These are phyloP conservation scores for Teratosphaeria zuluensis DNA, from an alignment of 2,329 filamentous ascomycete species.

Conservation along the genomic window DNA sequence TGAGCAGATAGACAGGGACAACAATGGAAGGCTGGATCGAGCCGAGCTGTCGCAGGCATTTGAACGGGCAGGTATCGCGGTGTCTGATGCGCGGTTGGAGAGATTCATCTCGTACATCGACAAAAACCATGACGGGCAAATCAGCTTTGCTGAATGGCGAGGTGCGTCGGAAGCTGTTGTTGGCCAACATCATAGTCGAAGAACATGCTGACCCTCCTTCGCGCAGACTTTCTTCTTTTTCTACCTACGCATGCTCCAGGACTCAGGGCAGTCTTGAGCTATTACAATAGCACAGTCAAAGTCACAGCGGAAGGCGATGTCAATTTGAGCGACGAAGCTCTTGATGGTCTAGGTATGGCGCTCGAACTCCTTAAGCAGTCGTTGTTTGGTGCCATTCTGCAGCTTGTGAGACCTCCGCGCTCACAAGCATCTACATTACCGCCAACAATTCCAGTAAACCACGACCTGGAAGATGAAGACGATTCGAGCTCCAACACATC, in stretches of 20 bases:
- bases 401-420: conserved; percentile 23
- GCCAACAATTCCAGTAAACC: not conserved
- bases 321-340: conserved; percentile 76
- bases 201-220: conserved; percentile 2
- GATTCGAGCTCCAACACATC: not conserved
- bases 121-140: conserved; percentile 73
- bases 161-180: conserved; percentile 46
- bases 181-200: not conserved
- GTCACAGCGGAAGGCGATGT: conserved; percentile 92
- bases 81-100: conserved; percentile 67
- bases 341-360: conserved; percentile 88
- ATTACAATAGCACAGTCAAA: conserved; percentile 81
- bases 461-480: not conserved
- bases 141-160: conserved; percentile 87
- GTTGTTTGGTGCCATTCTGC: conserved; percentile 67
- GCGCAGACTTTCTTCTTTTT: conserved; percentile 80
- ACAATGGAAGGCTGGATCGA: conserved; percentile 78
- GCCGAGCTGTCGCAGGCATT: conserved; percentile 75
- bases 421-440: not conserved
- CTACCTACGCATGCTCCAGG: conserved; percentile 61
- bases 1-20: conserved; percentile 72
- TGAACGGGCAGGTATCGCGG: conserved; percentile 63
- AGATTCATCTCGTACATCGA: conserved; percentile 88
- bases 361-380: conserved; percentile 56
- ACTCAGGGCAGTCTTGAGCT: conserved; percentile 75